Evolutionary conservation across 2,329 filamentous ascomycete species (phyloP), one percentile per base, ranked within the genome.

Genomic region (Ophiostoma himal-ulmi): DNA sequence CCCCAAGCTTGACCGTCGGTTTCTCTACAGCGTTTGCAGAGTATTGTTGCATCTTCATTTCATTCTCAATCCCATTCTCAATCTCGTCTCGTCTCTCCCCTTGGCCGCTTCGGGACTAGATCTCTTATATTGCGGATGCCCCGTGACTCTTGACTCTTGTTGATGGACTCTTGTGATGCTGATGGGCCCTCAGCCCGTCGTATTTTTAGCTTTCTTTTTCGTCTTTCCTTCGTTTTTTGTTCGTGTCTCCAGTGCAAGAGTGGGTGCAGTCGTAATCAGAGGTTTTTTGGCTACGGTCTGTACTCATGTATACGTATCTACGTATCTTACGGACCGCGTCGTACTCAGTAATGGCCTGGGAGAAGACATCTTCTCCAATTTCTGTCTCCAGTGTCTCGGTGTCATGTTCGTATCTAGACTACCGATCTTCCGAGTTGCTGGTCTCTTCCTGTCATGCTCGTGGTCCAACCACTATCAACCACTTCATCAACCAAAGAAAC

Each of bases 271-370:
- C 52, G 52, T 57, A 57, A 57, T 57, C 52, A 57, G 22, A 57
- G 52, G 52, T 26, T 57, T 57, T 57, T 57, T 22, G 30, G 30
- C 30, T 30, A 30, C 30, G 30, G 30, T 8, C 48, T 57, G 52
- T 57, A 57, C 52, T 57, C 52, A 57, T 57, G 52, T 57, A 57
- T 57, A 57, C 52, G 22, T 57, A 57, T 57, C 52, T 57, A 57
- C 52, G 52, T 57, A 57, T 57, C 52, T 57, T 57, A 57, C 52
- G 52, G 52, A 57, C 52, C 22, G 52, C 52, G n/a, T 26, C 52
- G 52, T 57, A 30, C 30, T 30, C 30, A 30, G 3, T 30, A 57
- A 57, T 57, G 52, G n/a, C n/a, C n/a, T 57, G 52, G 48, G 52
- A 57, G 52, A 57, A 26, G 52, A 30, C n/a, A 57, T 57, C 52